Base-by-base conservation (phyloP, 495 filamentous ascomycete genomes). In the Xylaria bambusicola region DNA sequence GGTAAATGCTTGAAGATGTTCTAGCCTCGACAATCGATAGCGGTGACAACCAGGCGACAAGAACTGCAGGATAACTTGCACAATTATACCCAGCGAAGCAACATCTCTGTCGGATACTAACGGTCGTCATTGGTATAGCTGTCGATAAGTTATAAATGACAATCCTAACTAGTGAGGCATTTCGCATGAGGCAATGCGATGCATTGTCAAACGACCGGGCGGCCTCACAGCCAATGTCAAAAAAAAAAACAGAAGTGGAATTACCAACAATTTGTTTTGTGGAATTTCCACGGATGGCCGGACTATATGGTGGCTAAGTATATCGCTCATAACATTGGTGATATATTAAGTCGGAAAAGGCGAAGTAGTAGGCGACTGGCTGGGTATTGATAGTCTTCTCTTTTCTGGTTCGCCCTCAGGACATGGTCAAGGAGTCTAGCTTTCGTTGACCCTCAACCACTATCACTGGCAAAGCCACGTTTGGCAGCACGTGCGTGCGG, bases 241-340 rank as follows among this genome's bases (percentile, higher is more conserved):
- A 26, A 15, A 54, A 38, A 44, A 9, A 44, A 31, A 26, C 9
- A 20, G 1, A 54, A 31, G 52, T 54, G 52, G 52, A 54, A 54
- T 18, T 54, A 29, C 23, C 21, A 31, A 31, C 18, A 21, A 21
- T 17, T 54, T 17, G 15, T n/a, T 33, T n/a, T 20, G 15, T 5
- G 52, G 36, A 42, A 54, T 44, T 54, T 31, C 36, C 38, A 17
- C 10, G 10, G 31, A 26, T n/a, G 18, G 41, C 18, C 17, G 21
- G 6, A 5, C n/a, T 18, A 18, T 9, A 13, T 44, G 36, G 52
- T 54, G 52, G 52, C 52, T 38, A 21, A 54, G 38, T 44, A 29
- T 31, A 5, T 33, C 3, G 2, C n/a, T 44, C 10, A 12, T 27
- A 17, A 9, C 20, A 54, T 44, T 21, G n/a, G 38, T 15, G 38